phyloP scores from a whole-genome alignment of 768 basidiomycete species.

The Tricholoma flavovirens region DNA sequence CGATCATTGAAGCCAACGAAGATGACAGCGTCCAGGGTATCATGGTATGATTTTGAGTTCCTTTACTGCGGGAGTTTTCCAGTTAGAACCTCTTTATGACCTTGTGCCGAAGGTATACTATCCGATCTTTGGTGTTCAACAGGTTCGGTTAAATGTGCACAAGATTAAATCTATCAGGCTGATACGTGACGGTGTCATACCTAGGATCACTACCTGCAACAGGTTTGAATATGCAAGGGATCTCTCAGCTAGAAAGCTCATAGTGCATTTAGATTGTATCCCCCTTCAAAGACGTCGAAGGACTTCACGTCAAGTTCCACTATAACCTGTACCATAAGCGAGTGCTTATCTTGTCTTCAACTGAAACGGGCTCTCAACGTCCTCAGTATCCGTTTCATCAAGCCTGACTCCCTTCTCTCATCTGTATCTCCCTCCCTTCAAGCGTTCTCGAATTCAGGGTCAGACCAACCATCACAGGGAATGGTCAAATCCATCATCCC shows the following conservation, averaged over 20 bases:
- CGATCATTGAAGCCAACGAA: constrained; percentile 92
- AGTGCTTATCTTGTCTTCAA: constrained; percentile 13
- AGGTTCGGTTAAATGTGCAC: constrained; percentile 39
- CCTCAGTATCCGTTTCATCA: constrained; percentile 86
- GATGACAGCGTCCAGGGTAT: constrained; percentile 84
- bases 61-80: not conserved
- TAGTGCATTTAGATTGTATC: constrained; percentile 65
- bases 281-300: constrained; percentile 96
- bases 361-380: not conserved
- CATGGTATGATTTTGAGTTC: constrained; percentile 58
- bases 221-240: constrained; percentile 38
- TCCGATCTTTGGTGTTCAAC: constrained; percentile 87
- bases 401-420: constrained; percentile 61
- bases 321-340: constrained; percentile 95
- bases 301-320: constrained; percentile 93
- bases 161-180: not conserved
- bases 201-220: constrained; percentile 96
- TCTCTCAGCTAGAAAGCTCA: not conserved
- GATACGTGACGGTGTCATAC: constrained; percentile 5
- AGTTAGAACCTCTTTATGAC: constrained; percentile 3
- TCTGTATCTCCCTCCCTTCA: constrained; percentile 38
- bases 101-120: constrained; percentile 70
- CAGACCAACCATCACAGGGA: constrained; percentile 70
- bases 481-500: constrained; percentile 96
- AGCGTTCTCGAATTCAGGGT: constrained; percentile 25